Conservation (phyloP, 768 basidiomycete species). For the Leccinum rimulosum region DNA sequence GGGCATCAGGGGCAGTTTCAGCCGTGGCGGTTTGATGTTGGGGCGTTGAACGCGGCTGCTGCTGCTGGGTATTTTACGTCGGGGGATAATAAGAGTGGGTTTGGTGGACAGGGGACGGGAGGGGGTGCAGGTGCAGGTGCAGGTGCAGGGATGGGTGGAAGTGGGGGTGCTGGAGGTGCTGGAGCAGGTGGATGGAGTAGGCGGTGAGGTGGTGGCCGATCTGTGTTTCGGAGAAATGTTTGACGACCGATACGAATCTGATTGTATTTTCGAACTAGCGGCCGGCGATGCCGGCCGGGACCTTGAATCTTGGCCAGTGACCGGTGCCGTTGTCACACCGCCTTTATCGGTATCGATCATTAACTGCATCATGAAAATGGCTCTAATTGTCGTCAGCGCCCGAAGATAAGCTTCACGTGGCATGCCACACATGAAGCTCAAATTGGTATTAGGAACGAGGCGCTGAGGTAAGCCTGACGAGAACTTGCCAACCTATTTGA, state of each 20-base stretch:
- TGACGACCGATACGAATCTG: neutral
- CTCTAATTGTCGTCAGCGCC: too few relatives aligned
- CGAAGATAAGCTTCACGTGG: too few relatives aligned
- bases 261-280: neutral
- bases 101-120: slow-evolving; percentile 6
- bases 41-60: slow-evolving; percentile 13
- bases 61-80: slow-evolving; percentile 17
- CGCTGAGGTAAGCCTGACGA: too few relatives aligned
- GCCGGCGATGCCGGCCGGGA: too few relatives aligned
- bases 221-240: neutral
- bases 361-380: too few relatives aligned
- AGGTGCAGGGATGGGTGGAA: neutral
- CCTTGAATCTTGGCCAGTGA: too few relatives aligned
- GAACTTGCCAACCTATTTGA: too few relatives aligned
- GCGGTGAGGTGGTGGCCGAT: neutral
- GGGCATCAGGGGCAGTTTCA: slow-evolving; percentile 24
- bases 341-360: too few relatives aligned
- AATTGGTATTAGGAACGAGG: too few relatives aligned
- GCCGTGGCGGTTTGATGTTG: slow-evolving; percentile 16
- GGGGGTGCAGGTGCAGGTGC: neutral
- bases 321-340: too few relatives aligned
- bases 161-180: slow-evolving; percentile 1
- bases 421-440: too few relatives aligned
- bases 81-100: slow-evolving; percentile 11
- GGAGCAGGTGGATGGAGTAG: neutral